Base-by-base conservation (phyloP, 2,329 filamentous ascomycete species). In the Piedraia hortae region DNA sequence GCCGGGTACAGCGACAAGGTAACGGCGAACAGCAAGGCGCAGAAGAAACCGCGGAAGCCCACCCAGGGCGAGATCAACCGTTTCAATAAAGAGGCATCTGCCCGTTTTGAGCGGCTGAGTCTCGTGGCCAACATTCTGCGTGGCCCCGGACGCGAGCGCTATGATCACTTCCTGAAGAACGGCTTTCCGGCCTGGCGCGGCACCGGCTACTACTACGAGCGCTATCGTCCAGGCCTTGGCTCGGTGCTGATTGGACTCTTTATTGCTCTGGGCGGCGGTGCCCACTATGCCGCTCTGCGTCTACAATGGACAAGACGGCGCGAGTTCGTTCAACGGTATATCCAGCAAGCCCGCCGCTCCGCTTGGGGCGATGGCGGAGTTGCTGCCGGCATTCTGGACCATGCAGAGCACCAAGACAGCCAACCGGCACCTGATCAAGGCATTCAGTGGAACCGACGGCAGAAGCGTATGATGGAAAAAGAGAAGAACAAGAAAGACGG, bases 111-210 rank as follows among this genome's bases (percentile, higher is more conserved):
- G 27, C 67, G 80, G 18, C 59, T 97, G 18, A 70, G 70, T 30
- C 62, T 90, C 37, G 72, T 93, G 24, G 66, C 69, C 34, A 72
- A 77, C 39, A 72, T 97, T 39, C 66, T 97, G 23, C 67, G 73
- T 35, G 77, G 82, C 1, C 54, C 71, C 3, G 61, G 62, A 24
- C 63, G 85, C 31, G 72, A 75, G 34, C 71, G 85, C 31, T 97
- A 97, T 48, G 82, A 97, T 44, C 71, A 91, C 46, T 97, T 93
- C 53, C 50, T 93, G 28, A 51, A 54, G 44, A 78, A 93, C 47
- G 85, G 85, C 29, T 97, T 97, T 53, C 85, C 85, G 14, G 64
- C 63, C 25, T 97, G 85, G 85, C 80, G 82, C 52, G 85, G 85
- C 26, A 91, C 82, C 19, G 82, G 85, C 30, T 97, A 97, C 59